Conservation (phyloP, 202 grass and related monocot species). For the Digitaria exilis region DNA sequence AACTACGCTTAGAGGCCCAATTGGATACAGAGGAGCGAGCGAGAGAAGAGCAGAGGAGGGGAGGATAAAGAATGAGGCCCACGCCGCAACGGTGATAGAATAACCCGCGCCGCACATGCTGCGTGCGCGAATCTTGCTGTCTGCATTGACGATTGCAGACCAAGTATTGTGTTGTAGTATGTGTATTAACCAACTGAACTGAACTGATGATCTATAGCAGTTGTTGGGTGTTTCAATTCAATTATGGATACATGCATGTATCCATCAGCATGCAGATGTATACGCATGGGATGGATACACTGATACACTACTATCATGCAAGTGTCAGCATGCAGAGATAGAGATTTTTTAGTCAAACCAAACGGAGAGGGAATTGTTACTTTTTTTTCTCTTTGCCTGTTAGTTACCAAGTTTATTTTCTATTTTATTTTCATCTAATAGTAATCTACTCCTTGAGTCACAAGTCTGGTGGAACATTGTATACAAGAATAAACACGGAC, state of each 20-base stretch:
- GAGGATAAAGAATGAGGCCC: not conserved
- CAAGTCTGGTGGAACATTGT: too few species aligned
- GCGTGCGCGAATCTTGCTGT: conserved; percentile 37
- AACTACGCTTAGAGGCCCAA: not conserved
- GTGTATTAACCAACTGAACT: not conserved
- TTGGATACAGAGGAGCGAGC: not conserved
- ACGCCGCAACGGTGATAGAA: not conserved
- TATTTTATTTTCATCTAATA: too few species aligned
- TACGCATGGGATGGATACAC: not conserved
- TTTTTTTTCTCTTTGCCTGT: too few species aligned
- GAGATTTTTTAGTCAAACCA: not conserved
- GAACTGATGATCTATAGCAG: not conserved
- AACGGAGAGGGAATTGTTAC: not conserved
- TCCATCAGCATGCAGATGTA: not conserved
- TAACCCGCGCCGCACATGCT: conserved; percentile 43
- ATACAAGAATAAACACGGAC: too few species aligned
- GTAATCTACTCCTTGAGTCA: too few species aligned
- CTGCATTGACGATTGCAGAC: conserved; percentile 26
- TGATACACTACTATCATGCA: not conserved
- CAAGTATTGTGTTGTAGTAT: not conserved
- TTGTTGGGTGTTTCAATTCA: not conserved
- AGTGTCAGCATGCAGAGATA: not conserved
- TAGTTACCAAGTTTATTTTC: too few species aligned
- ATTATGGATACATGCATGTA: not conserved
- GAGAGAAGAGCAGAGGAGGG: not conserved